Conservation (phyloP, 1,284 basidiomycete genomes). For the Cutaneotrichosporon sp. region DNA sequence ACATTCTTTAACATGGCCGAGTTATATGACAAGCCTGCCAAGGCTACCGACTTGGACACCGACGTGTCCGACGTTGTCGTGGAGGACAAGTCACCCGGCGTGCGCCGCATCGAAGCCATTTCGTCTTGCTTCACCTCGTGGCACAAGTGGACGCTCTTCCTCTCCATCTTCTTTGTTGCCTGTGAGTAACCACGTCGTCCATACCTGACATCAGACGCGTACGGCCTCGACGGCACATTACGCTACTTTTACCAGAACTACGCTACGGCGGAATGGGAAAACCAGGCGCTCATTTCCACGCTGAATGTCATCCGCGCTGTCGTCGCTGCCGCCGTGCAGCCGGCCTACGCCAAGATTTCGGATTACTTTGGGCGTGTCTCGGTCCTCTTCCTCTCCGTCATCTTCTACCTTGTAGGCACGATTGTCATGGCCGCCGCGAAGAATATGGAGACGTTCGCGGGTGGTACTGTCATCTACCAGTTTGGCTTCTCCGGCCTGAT, state of each 20-base stretch:
- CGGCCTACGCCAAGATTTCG: conserved; percentile 44
- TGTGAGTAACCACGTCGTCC: conserved; percentile 28
- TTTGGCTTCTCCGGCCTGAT: conserved; percentile 39
- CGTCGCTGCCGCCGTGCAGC: conserved; percentile 44
- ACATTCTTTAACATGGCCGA: conserved; percentile 1
- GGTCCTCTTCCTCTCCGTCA: conserved; percentile 45
- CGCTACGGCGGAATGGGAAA: conserved; percentile 26
- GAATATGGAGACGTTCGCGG: conserved; percentile 45
- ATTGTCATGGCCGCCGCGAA: conserved; percentile 49
- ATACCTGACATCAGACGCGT: conserved; percentile 5
- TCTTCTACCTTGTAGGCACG: conserved; percentile 52
- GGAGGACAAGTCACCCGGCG: conserved; percentile 23
- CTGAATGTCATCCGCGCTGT: conserved; percentile 46
- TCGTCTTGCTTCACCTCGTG: conserved; percentile 14
- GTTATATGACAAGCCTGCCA: conserved; percentile 6
- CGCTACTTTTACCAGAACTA: conserved; percentile 39
- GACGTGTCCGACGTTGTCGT: neutral
- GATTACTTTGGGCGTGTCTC: conserved; percentile 53
- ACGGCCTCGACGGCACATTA: conserved; percentile 46
- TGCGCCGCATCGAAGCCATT: conserved; percentile 24
- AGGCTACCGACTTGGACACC: neutral
- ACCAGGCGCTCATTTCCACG: conserved; percentile 42
- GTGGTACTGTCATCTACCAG: conserved; percentile 50
- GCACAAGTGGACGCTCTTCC: conserved; percentile 35
- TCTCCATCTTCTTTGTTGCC: conserved; percentile 51